Base-by-base conservation (phyloP, 805 yeast genomes). In the Cyberlindnera maritima region DNA sequence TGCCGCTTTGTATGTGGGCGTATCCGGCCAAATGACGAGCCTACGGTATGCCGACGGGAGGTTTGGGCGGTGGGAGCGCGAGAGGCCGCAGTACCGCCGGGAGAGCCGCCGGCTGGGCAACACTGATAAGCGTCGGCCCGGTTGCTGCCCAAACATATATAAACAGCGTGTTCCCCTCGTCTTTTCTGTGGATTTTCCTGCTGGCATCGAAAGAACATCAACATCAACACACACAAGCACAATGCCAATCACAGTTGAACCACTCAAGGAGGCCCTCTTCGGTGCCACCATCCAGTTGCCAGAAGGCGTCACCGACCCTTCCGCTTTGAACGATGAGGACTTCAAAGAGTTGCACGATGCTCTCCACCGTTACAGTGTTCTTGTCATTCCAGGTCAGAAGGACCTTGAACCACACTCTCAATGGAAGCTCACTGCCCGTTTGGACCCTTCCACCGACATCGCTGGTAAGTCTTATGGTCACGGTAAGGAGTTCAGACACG, bases 261-360 rank as follows among this genome's bases (percentile, higher is more conserved):
- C 60, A 23, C 43, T 58, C 15, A 42, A 50, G 20, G 49, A 47
- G 41, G 66, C 75, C 26, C 80, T 83, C 21, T 76, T 88, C 55
- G 96, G 96, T 36, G 92, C 94, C 44, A 66, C 68, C 13, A 70
- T 89, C 39, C 67, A 64, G 7, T 67, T 88, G 36, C 96, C 96
- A 31, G 62, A 46, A 14, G 55, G 63, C 3, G 84, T 48, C 39
- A 81, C 78, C 46, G 96, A 88, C 66, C 96, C 96, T 14, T 74
- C 87, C 4, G 62, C 74, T 45, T 73, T 89, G 49, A 74, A 70
- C 52, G 87, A 83, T 3, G 77, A 67, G 6, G 94, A 88, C 58
- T 88, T 88, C 67, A 67, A 74, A 44, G 55, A 60, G 9, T 72
- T 88, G 49, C 79, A 76, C 55, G 75, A 77, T 28, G 92, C 91